Percentiles rank a stretch among this genome's conserved stretches.
Evolutionary conservation across 1,139 yeast genomes (phyloP).

Genomic region (Magnusiomyces tetraspermus): DNA sequence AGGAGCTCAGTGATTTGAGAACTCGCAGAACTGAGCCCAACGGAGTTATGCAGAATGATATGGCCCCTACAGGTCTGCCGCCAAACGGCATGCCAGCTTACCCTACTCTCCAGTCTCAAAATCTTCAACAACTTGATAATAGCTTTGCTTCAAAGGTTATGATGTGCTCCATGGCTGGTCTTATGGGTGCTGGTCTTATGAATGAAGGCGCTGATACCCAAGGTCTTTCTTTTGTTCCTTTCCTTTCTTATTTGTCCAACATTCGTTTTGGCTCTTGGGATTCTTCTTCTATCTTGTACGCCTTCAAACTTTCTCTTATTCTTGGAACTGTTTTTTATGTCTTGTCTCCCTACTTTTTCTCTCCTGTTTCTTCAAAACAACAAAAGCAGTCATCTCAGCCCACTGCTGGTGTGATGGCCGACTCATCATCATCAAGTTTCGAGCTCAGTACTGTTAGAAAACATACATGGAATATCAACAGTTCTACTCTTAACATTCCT

Average conservation of each 20-base stretch:
- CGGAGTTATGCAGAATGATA: not conserved
- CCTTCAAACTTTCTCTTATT: slow-evolving; percentile 24
- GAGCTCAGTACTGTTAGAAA: slow-evolving; percentile 10
- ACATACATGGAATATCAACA: slow-evolving; percentile 27
- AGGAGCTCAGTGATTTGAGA: not conserved
- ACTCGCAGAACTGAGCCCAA: not conserved
- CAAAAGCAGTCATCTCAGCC: not conserved
- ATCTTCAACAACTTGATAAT: not conserved
- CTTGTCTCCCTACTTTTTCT: slow-evolving; percentile 19
- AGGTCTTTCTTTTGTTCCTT: slow-evolving; percentile 30
- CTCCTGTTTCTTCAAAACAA: not conserved
- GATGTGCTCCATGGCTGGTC: slow-evolving; percentile 35
- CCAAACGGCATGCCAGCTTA: not conserved
- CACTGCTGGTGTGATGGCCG: too few relatives aligned
- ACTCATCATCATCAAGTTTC: not conserved
- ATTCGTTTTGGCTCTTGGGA: slow-evolving; percentile 12
- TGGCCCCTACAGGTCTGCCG: slow-evolving; percentile 1
- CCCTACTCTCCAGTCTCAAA: not conserved
- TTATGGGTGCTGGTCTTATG: slow-evolving; percentile 32
- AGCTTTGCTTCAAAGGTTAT: slow-evolving; percentile 26
- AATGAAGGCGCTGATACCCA: slow-evolving; percentile 23
- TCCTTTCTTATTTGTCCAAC: slow-evolving; percentile 17
- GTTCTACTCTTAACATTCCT: slow-evolving; percentile 20
- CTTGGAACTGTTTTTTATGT: slow-evolving; percentile 27
- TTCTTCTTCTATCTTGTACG: slow-evolving; percentile 16